Evolutionary conservation across 164 flowering plant genomes (phyloP), one percentile per base, ranked within the genome.

Genomic region (Berberis vulgaris): DNA sequence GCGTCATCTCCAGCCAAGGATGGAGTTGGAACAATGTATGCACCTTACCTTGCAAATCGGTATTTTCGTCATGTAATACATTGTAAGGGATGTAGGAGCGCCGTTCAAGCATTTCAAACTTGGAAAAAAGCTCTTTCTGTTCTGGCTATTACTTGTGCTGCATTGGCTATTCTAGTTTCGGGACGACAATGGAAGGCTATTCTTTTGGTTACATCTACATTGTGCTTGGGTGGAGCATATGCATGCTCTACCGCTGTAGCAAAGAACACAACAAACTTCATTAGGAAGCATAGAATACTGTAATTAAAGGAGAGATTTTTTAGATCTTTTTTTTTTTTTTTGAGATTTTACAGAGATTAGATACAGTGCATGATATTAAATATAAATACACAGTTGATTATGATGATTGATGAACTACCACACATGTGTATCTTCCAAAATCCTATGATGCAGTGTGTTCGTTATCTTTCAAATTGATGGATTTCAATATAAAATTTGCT

Each of bases 1-100:
- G 99, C 99, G 44, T 82, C 96, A 13, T 72, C 66, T 1, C 99
- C 97, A 2, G 95, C 97, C 1, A 91, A 94, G 66, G 97, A 97
- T 7, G 97, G 96, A 7, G 64, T 86, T 50, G 99, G 91, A 61
- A 67, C 85, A 3, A 69, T 86, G 81, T 81, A 88, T 61, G 83
- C 93, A 49, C 96, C 95, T 5, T 89, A 94, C 65, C 79, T 68
- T 6, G 75, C 86, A 2, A 94, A 89, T 70, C 65, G 96, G 44
- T 94, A 94, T 54, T 94, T 88, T 62, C 73, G 97, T 13, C 99
- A 94, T 67, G 86, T 91, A 57, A 64, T 91, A 41, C 99, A 94
- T 67, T 94, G 99, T 77, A 90, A 84, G 71, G 86, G 69, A 41
- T 94, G 97, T 73, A 80, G 87, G 38, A 75, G 49, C 12, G 83